Evolutionary conservation across 192 early-diverging fungal genomes (phyloP).

Genomic region (Hyaloraphidium curvatum): DNA sequence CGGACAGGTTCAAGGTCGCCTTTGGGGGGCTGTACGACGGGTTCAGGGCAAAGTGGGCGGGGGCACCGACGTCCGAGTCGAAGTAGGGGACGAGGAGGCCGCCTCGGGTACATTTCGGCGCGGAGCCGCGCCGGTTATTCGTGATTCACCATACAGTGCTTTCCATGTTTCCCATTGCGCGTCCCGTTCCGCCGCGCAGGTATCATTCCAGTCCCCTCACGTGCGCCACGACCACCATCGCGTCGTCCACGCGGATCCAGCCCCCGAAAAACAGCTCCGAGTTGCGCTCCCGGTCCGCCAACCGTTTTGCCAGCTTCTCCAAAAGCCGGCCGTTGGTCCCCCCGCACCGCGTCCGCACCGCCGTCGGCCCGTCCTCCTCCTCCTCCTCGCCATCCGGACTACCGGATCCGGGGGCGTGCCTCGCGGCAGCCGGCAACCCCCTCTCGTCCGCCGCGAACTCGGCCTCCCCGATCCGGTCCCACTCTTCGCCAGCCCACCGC

Average conservation of each 20-base stretch:
- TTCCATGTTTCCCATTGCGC: too few species aligned
- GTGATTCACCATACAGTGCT: too few species aligned
- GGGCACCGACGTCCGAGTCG: too few species aligned
- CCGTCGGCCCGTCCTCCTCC: slow-evolving; percentile 8
- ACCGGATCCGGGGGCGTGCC: not conserved
- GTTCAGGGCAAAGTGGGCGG: too few species aligned
- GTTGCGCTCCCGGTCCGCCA: not conserved
- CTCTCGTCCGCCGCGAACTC: not conserved
- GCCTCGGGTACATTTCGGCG: too few species aligned
- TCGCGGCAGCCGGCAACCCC: not conserved
- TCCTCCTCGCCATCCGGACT: slow-evolving; percentile 4
- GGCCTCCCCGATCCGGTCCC: slow-evolving; percentile 8
- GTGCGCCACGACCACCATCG: too few species aligned
- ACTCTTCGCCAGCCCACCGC: slow-evolving; percentile 9
- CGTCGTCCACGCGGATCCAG: too few species aligned
- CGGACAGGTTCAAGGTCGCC: slow-evolving; percentile 44
- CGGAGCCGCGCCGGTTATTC: too few species aligned
- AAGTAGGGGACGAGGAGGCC: too few species aligned
- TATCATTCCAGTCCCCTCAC: too few species aligned
- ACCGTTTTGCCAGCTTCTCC: not conserved
- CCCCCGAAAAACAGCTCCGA: slow-evolving; percentile 15
- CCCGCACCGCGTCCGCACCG: not conserved
- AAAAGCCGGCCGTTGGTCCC: not conserved
- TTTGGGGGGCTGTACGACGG: too few species aligned
- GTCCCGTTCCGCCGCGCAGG: too few species aligned